Percentiles rank a stretch among this genome's conserved stretches.
These are phyloP conservation scores for Didymella lethalis DNA, from an alignment of 2,329 filamentous ascomycete species.

Conservation along the genomic window DNA sequence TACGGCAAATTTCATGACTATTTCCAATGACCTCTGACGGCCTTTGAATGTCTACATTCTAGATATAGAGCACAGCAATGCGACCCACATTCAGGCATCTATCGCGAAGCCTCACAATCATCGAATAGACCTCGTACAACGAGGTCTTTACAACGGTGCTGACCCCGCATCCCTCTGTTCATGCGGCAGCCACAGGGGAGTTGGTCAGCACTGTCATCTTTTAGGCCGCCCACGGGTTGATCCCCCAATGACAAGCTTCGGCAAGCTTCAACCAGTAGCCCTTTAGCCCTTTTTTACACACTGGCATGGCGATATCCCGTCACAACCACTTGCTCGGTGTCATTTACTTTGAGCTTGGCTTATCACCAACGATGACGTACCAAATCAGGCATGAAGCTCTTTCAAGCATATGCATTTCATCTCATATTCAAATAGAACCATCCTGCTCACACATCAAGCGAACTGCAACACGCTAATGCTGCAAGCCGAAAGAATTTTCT, in stretches of 20 bases:
- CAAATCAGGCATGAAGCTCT: neutral
- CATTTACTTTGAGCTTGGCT: neutral
- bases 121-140: neutral
- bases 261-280: constrained; percentile 4
- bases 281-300: constrained; percentile 5
- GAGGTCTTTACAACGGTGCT: neutral
- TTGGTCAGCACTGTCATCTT: constrained; percentile 6
- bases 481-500: neutral
- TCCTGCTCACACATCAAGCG: neutral
- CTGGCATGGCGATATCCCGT: neutral
- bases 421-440: neutral
- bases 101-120: neutral
- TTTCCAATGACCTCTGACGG: constrained; percentile 3
- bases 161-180: neutral
- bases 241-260: constrained; percentile 10
- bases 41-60: neutral
- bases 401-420: neutral
- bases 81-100: neutral
- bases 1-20: constrained; percentile 7
- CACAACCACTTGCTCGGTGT: neutral
- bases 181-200: neutral
- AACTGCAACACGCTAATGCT: neutral
- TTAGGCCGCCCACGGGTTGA: neutral
- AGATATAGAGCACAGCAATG: neutral
- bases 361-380: neutral